Evolutionary conservation across 495 filamentous ascomycete genomes (phyloP).

Genomic region (Neurospora tetraspora): DNA sequence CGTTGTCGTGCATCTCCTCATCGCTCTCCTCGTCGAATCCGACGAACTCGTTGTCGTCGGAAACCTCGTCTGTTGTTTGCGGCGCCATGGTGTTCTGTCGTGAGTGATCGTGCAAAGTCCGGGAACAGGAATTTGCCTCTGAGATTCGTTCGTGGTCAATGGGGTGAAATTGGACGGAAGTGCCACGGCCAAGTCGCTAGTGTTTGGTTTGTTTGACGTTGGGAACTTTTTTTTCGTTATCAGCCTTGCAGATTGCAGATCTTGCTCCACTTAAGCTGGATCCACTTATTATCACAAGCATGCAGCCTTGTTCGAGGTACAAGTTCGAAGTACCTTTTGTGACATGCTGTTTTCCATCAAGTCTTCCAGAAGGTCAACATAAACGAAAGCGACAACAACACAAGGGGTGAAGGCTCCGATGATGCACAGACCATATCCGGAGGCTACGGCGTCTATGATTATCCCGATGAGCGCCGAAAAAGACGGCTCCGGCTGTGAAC

Average conservation of each 20-base stretch:
- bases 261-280: neutral
- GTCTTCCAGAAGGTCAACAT: no score
- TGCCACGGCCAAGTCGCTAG: neutral
- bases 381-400: no score
- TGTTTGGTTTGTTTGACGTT: conserved; percentile 2
- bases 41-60: conserved; percentile 21
- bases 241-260: conserved; percentile 21
- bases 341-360: neutral
- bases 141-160: neutral
- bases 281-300: neutral
- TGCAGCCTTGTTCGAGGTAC: conserved; percentile 10
- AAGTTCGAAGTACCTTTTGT: neutral
- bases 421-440: neutral
- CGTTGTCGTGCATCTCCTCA: neutral
- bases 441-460: neutral
- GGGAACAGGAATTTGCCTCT: neutral
- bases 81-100: conserved; percentile 8
- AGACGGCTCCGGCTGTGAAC: neutral
- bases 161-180: conserved; percentile 2
- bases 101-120: neutral
- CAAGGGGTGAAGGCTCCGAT: neutral
- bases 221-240: conserved; percentile 23
- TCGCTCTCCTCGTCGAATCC: conserved; percentile 26
- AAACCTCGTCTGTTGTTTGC: conserved; percentile 13
- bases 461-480: neutral